Base-by-base conservation (phyloP, 768 basidiomycete species). In the Amanita rimosa region DNA sequence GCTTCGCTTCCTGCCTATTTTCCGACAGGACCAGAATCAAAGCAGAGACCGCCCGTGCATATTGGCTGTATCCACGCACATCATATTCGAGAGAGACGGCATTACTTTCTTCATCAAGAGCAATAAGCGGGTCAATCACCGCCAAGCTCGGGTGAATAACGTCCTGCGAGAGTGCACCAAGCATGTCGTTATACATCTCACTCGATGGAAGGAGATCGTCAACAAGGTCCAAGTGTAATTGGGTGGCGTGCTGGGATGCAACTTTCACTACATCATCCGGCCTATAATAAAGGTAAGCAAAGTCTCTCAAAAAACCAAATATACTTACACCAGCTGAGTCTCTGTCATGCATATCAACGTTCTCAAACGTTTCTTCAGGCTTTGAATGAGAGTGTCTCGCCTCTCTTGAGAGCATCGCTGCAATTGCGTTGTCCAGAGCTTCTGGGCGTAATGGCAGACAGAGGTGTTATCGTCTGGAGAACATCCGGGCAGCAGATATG, bases 11-110 rank as follows among this genome's bases (percentile, higher is more conserved):
- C n/a, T 74, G 67, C 33, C 88, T 78, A 54, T 89, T 78, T 5
- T 74, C 66, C 4, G 67, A 55, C 49, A 89, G 67, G 22, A 78
- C 60, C 1, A 73, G 66, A 2, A 89, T 61, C 4, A 88, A 62
- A 0, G 79, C 80, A 31, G 64, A 61, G 10, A 79, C 70, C 4
- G 72, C 66, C 14, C 92, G 78, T 2, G 81, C 78, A 58, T 91
- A 90, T 2, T 69, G 55, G 0, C 80, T 73, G 49, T 77, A 77
- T 0, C 85, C 83, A 13, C 65, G 62, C 21, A 40, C 22, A 26
- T 50, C 33, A 3, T 48, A 22, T 21, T 49, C 49, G 3, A 49
- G 49, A 2, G 52, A 49, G 27, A 63, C 60, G 3, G 55, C 35
- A 26, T 17, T 16, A 21, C n/a, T 16, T 26, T 31, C 49, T 1